A percentile compares a stretch with the other conserved stretches of the same genome.
Conservation (phyloP, 495 filamentous ascomycete species). For the Astrothelium subdiscretum region DNA sequence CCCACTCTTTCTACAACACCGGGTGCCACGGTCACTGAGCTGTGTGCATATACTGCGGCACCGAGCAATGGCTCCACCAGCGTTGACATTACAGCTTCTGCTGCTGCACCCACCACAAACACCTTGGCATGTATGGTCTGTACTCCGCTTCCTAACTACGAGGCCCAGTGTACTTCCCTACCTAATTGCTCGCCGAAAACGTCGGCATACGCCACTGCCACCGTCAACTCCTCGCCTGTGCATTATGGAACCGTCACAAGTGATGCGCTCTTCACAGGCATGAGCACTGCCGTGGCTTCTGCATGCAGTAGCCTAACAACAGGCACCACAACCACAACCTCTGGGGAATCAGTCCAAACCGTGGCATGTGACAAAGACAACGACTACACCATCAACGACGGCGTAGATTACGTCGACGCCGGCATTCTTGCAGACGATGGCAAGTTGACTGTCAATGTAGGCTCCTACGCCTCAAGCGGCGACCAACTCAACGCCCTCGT, state of each 20-base stretch:
- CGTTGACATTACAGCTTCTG: not conserved
- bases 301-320: not conserved
- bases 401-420: not conserved
- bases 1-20: not conserved
- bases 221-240: not conserved
- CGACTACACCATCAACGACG: not conserved
- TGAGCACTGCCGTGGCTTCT: not conserved
- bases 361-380: not conserved
- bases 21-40: not conserved
- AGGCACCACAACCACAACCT: not conserved
- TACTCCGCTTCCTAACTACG: not conserved
- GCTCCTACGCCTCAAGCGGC: not conserved
- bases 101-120: not conserved
- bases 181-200: not conserved
- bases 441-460: not conserved
- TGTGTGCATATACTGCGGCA: not conserved
- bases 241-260: not conserved
- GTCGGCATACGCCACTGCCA: not conserved
- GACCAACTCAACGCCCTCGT: not conserved
- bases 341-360: not conserved
- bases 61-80: not conserved
- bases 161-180: not conserved
- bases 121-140: not conserved
- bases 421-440: not conserved
- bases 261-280: not conserved